Percentiles rank a stretch among this genome's conserved stretches.
Conservation (phyloP, 2,329 filamentous ascomycete species). For the Pseudocercospora vitis region DNA sequence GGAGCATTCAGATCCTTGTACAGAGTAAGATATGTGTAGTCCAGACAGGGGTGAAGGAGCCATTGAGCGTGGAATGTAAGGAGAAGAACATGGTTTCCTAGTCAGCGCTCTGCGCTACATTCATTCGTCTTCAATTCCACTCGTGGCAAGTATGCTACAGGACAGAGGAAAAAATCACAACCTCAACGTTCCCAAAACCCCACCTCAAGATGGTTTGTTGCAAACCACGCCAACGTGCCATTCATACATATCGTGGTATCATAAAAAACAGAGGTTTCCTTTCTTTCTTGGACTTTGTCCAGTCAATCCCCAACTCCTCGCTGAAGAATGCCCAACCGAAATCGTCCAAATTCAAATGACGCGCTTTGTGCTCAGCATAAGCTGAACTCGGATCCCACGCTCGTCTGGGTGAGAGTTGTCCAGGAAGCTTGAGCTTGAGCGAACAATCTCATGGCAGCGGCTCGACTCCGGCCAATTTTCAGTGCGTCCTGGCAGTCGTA, state of each 20-base stretch:
- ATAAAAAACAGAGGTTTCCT: not conserved
- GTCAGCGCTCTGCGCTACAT: not conserved
- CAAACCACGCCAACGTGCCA: not conserved
- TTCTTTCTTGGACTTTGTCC: not conserved
- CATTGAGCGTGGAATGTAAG: no score
- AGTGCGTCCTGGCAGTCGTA: constrained; percentile 26
- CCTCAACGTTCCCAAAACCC: not conserved
- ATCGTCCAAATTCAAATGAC: not conserved
- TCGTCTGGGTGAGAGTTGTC: constrained; percentile 20
- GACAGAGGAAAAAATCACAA: not conserved
- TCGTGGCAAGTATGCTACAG: constrained; percentile 6
- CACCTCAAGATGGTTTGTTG: not conserved
- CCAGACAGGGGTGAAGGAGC: no score
- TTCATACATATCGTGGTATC: constrained; percentile 2
- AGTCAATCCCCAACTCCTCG: not conserved
- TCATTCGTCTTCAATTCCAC: not conserved
- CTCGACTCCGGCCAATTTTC: constrained; percentile 22
- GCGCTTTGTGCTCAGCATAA: not conserved
- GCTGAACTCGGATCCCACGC: constrained; percentile 20
- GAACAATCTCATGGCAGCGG: constrained; percentile 20
- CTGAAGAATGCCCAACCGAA: not conserved
- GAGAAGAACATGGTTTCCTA: not conserved
- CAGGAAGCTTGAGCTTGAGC: constrained; percentile 20
- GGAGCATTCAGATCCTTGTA: no score
- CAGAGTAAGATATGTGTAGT: no score